Conservation (phyloP, 83 land plant genomes). For the Thuja plicata region DNA sequence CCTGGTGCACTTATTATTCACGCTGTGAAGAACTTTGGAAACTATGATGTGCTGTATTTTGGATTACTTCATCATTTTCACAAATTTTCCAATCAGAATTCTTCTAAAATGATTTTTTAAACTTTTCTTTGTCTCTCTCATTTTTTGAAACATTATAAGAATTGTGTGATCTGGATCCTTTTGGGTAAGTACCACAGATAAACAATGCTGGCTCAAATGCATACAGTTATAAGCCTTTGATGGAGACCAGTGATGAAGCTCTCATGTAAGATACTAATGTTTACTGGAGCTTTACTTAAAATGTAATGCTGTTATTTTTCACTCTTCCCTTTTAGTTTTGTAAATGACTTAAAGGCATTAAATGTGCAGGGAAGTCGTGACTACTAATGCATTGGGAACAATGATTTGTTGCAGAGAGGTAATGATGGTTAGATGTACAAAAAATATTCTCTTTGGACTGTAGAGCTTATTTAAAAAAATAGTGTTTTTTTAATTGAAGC, state of each 20-base stretch:
- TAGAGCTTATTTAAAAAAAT: background rate
- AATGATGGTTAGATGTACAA: slow-evolving; percentile 4
- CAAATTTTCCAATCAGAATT: background rate
- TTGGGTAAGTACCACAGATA: slow-evolving; percentile 58
- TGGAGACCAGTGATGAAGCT: slow-evolving; percentile 87
- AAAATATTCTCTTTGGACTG: background rate
- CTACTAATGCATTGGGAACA: slow-evolving; percentile 93
- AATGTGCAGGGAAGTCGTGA: slow-evolving; percentile 85
- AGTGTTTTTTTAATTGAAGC: background rate
- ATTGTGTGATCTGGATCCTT: slow-evolving; percentile 7
- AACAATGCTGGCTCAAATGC: slow-evolving; percentile 99
- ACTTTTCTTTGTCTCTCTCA: background rate
- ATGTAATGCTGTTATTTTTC: background rate
- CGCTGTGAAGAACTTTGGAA: background rate
- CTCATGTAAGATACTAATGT: slow-evolving; percentile 66
- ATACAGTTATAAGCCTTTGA: slow-evolving; percentile 85
- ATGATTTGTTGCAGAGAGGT: slow-evolving; percentile 99
- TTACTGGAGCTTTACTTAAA: background rate
- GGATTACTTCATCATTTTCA: background rate
- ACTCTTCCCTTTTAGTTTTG: background rate
- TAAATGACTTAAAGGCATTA: background rate
- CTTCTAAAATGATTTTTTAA: background rate
- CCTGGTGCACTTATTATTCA: background rate
- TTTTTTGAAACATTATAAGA: background rate
- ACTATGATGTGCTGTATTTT: background rate